Percentiles rank a stretch among this genome's conserved stretches.
phyloP scores from a whole-genome alignment of 2,329 filamentous ascomycete genomes.

The Phyllosticta ampelicida region DNA sequence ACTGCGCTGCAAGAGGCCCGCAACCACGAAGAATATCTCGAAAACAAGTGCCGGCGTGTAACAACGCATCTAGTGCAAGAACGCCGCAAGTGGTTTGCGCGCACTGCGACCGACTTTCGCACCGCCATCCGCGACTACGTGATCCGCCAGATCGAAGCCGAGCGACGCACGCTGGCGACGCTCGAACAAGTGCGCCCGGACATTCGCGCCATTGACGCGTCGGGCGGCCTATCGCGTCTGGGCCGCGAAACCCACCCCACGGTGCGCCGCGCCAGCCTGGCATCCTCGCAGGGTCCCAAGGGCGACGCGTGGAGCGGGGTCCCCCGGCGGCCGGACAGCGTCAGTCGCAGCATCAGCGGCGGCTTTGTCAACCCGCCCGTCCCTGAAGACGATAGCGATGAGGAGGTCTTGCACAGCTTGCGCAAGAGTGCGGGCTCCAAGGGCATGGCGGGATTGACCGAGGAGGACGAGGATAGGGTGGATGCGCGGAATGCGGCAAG shows the following conservation, averaged over 20 bases:
- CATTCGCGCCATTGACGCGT: conserved; percentile 83
- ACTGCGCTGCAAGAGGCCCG: conserved; percentile 77
- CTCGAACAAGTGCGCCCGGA: conserved; percentile 91
- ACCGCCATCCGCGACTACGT: conserved; percentile 83
- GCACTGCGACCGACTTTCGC: conserved; percentile 76
- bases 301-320: conserved; percentile 98
- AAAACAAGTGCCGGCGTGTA: conserved; percentile 77
- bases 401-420: conserved; percentile 35
- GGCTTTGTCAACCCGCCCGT: conserved; percentile 53
- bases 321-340: conserved; percentile 64
- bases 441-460: conserved; percentile 49
- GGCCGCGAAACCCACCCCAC: conserved; percentile 80
- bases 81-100: conserved; percentile 79
- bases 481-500: conserved; percentile 94
- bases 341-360: conserved; percentile 65
- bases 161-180: conserved; percentile 80
- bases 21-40: conserved; percentile 68
- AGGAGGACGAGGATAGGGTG: conserved; percentile 86
- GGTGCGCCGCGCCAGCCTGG: conserved; percentile 61
- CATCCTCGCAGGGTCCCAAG: conserved; percentile 86
- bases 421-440: conserved; percentile 39
- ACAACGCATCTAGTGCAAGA: conserved; percentile 82
- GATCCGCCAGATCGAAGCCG: conserved; percentile 87
- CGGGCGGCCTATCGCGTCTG: conserved; percentile 78
- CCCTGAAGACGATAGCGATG: conserved; percentile 46